A percentile compares a stretch with the other conserved stretches of the same genome.
These are phyloP conservation scores for Pseudomicrostroma phylloplanum DNA, from an alignment of 1,284 basidiomycete genomes.

Conservation along the genomic window DNA sequence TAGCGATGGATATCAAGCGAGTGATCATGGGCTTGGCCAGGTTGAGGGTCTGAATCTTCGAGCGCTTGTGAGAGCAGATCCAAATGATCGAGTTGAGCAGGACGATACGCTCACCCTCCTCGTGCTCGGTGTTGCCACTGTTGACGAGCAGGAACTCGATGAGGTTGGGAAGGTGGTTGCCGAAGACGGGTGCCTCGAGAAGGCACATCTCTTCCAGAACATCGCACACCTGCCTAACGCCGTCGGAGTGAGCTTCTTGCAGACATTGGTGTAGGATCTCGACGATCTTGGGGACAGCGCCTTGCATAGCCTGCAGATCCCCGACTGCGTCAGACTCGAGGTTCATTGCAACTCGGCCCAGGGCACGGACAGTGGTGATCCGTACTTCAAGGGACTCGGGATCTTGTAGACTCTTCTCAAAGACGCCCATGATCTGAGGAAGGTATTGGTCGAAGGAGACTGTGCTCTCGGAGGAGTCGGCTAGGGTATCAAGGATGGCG, in stretches of 20 bases:
- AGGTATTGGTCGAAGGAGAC: slow-evolving; percentile 66
- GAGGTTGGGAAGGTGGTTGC: slow-evolving; percentile 79
- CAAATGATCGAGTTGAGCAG: slow-evolving; percentile 91
- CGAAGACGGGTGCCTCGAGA: slow-evolving; percentile 84
- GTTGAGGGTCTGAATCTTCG: slow-evolving; percentile 80
- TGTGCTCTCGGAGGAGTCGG: slow-evolving; percentile 59
- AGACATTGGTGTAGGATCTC: slow-evolving; percentile 80
- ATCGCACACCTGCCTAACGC: slow-evolving; percentile 84
- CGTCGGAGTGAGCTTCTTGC: slow-evolving; percentile 72
- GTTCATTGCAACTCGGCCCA: slow-evolving; percentile 89
- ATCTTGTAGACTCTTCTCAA: slow-evolving; percentile 72
- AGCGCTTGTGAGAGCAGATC: slow-evolving; percentile 88
- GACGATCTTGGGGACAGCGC: slow-evolving; percentile 81
- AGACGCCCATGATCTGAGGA: slow-evolving; percentile 73
- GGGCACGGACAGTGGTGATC: slow-evolving; percentile 70
- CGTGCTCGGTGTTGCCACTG: slow-evolving; percentile 72
- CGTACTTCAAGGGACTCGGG: slow-evolving; percentile 84
- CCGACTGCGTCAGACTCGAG: slow-evolving; percentile 80
- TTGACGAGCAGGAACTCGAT: slow-evolving; percentile 81
- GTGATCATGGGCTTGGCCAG: slow-evolving; percentile 82
- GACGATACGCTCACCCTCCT: slow-evolving; percentile 77
- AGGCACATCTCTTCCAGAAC: slow-evolving; percentile 89
- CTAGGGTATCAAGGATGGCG: slow-evolving; percentile 83
- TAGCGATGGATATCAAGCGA: slow-evolving; percentile 86
- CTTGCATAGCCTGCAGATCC: slow-evolving; percentile 87